phyloP scores from a whole-genome alignment of 352 stramenopile species.

The Phytophthora fragariaefolia region DNA sequence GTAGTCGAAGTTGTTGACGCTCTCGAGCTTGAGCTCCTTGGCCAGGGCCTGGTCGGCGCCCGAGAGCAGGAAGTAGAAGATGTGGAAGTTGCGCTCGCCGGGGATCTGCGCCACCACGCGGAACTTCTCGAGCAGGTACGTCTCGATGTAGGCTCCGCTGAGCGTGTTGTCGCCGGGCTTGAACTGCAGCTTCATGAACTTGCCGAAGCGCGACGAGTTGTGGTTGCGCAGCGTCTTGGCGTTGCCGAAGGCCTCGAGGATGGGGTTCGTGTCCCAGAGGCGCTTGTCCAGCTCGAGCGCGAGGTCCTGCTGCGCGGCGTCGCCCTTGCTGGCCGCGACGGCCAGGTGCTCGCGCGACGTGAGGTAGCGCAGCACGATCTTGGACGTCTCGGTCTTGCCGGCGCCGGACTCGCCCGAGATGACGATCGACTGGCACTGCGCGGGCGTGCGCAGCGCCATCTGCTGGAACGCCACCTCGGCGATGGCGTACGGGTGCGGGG shows the following conservation, averaged over 20 bases:
- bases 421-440: constrained; percentile 89
- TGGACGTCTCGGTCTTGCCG: constrained; percentile 90
- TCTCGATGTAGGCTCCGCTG: constrained; percentile 85
- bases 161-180: constrained; percentile 73
- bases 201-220: constrained; percentile 89
- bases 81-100: constrained; percentile 91
- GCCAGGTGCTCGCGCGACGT: constrained; percentile 81
- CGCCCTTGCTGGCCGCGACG: constrained; percentile 43
- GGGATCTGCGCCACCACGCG: constrained; percentile 88
- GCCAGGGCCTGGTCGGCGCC: constrained; percentile 70
- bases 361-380: constrained; percentile 90
- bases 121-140: constrained; percentile 91
- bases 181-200: constrained; percentile 93
- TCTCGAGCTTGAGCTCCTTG: constrained; percentile 64
- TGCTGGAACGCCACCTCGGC: constrained; percentile 91
- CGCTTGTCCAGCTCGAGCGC: constrained; percentile 86
- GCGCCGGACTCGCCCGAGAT: constrained; percentile 88
- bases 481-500: constrained; percentile 85
- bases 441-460: constrained; percentile 82
- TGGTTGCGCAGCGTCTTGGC: constrained; percentile 90
- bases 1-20: constrained; percentile 72
- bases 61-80: constrained; percentile 91
- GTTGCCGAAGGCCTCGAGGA: constrained; percentile 89
- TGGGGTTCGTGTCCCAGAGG: constrained; percentile 90
- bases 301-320: constrained; percentile 56